Conservation (phyloP, 192 early-diverging fungal genomes). For the Coemansia sp. region DNA sequence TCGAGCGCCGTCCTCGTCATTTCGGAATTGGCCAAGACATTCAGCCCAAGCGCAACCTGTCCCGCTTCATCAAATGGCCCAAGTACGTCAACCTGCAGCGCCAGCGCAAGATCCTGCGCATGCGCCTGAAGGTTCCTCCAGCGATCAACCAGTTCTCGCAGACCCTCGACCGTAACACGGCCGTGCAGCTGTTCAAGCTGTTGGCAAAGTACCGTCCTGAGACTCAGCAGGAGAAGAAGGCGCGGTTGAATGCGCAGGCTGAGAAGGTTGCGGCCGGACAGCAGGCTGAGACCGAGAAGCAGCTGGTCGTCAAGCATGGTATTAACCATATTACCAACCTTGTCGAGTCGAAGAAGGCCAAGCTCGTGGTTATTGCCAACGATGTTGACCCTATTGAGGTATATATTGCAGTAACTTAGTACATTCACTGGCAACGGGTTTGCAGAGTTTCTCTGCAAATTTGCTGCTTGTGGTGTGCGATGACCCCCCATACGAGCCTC, state of each 20-base stretch:
- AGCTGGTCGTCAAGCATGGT: constrained; percentile 96
- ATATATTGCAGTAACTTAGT: constrained; percentile 27
- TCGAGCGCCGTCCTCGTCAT: constrained; percentile 91
- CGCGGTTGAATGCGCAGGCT: constrained; percentile 84
- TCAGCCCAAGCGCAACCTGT: constrained; percentile 92
- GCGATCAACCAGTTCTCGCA: constrained; percentile 99
- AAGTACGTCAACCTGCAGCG: constrained; percentile 98
- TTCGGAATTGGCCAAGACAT: constrained; percentile 97
- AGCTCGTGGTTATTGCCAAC: constrained; percentile 98
- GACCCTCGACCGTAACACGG: constrained; percentile 97
- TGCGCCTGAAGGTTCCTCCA: constrained; percentile 99
- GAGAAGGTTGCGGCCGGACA: constrained; percentile 82
- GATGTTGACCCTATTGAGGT: constrained; percentile 99
- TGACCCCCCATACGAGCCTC: constrained; percentile 37
- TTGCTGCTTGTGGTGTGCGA: constrained; percentile 34
- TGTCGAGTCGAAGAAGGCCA: constrained; percentile 98
- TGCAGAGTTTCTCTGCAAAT: background rate
- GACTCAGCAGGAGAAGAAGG: constrained; percentile 93
- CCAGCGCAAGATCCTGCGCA: constrained; percentile 94
- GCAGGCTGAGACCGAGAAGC: constrained; percentile 93
- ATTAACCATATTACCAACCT: constrained; percentile 99
- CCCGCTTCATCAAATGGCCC: constrained; percentile 99
- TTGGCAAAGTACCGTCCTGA: constrained; percentile 99
- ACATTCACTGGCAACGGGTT: constrained; percentile 10
- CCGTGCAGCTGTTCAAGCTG: constrained; percentile 97